These are phyloP conservation scores for Aspergillus sclerotialis DNA, from an alignment of 2,329 filamentous ascomycete species.

Conservation along the genomic window DNA sequence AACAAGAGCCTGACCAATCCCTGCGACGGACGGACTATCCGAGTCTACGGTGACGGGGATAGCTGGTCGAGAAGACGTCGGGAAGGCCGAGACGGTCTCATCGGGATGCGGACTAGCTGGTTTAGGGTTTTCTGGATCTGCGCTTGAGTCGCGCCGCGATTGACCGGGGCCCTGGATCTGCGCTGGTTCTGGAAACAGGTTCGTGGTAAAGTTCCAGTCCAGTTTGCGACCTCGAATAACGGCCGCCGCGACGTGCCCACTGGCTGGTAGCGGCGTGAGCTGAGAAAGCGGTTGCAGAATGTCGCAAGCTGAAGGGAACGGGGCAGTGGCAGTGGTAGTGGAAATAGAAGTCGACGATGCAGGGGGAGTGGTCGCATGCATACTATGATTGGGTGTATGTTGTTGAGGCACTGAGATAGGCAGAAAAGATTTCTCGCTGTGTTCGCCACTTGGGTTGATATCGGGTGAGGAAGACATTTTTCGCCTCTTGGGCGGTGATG, in stretches of 20 bases:
- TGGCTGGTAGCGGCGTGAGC: constrained; percentile 14
- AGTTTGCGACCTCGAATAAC: constrained; percentile 2
- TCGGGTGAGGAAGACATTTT: constrained; percentile 1
- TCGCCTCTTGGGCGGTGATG: background rate
- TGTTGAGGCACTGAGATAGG: no score
- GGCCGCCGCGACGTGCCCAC: constrained; percentile 16
- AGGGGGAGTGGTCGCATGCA: no score
- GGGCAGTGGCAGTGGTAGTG: background rate
- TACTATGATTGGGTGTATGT: no score
- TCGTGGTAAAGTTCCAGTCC: background rate
- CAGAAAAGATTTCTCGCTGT: no score
- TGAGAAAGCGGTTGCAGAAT: constrained; percentile 18
- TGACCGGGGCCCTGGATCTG: background rate
- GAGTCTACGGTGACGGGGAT: background rate
- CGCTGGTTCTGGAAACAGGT: background rate
- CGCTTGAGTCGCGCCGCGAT: background rate
- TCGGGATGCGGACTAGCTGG: no score
- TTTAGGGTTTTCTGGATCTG: background rate
- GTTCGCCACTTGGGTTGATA: background rate
- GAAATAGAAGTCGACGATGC: constrained; percentile 3
- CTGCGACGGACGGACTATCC: background rate
- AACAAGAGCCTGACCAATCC: background rate
- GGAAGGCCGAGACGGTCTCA: no score
- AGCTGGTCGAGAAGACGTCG: background rate
- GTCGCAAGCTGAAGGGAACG: constrained; percentile 17